These are phyloP conservation scores for Phytophthora pisi DNA, from an alignment of 352 stramenopile species.

Conservation along the genomic window DNA sequence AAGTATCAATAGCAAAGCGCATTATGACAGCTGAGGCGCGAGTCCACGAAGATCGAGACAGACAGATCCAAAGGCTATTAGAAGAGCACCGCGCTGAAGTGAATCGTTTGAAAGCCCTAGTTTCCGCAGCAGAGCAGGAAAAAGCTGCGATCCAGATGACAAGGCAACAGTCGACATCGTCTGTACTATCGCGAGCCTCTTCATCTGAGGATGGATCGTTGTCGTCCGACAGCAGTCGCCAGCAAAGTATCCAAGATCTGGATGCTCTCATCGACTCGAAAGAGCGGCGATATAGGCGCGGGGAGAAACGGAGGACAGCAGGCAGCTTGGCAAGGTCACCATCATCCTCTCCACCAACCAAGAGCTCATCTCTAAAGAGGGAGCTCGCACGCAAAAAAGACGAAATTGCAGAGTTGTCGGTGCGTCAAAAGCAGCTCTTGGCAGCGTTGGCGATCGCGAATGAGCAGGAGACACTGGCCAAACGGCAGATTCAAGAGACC, in stretches of 20 bases:
- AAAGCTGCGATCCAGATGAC: conserved; percentile 4
- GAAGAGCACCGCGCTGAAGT: conserved; percentile 52
- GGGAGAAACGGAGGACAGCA: conserved; percentile 24
- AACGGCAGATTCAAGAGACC: conserved; percentile 47
- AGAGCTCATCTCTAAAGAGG: conserved; percentile 32
- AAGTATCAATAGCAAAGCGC: conserved; percentile 38
- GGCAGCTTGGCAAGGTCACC: conserved; percentile 15
- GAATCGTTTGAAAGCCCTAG: conserved; percentile 22
- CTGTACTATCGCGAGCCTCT: conserved; percentile 22
- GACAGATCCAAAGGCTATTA: conserved; percentile 40
- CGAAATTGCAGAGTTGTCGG: conserved; percentile 39
- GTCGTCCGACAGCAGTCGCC: conserved; percentile 16
- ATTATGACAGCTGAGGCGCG: conserved; percentile 42
- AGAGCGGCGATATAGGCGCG: conserved; percentile 31
- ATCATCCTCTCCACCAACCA: conserved; percentile 18
- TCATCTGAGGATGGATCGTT: conserved; percentile 21
- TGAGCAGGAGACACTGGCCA: conserved; percentile 78
- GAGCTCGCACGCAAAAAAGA: conserved; percentile 49
- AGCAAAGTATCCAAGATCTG: conserved; percentile 47
- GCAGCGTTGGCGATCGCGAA: conserved; percentile 70
- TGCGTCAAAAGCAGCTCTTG: conserved; percentile 37
- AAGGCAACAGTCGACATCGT: conserved; percentile 33
- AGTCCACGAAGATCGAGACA: conserved; percentile 47
- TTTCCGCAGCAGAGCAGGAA: conserved; percentile 14
- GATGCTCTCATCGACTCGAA: conserved; percentile 48